Conservation (phyloP, 768 basidiomycete genomes). For the Rossbeevera mucosa region DNA sequence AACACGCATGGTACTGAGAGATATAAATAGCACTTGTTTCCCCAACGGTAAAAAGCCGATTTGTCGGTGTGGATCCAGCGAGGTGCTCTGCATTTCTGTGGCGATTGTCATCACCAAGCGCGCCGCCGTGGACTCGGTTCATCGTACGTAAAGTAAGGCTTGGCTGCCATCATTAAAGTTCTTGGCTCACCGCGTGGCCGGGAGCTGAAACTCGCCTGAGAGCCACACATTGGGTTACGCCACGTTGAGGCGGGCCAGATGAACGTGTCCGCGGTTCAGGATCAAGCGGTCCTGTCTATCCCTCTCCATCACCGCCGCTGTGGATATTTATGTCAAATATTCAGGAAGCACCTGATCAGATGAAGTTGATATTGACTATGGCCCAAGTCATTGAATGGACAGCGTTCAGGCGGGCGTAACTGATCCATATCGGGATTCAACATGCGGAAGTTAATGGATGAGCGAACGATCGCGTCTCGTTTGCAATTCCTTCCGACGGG, state of each 20-base stretch:
- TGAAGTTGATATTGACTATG: not conserved
- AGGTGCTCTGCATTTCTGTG: slow-evolving; percentile 3
- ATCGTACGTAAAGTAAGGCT: slow-evolving; percentile 3
- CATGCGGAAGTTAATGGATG: not conserved
- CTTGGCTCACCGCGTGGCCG: not conserved
- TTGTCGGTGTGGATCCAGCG: slow-evolving; percentile 2
- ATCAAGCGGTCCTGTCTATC: not conserved
- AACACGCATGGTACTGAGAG: not conserved
- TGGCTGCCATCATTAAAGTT: not conserved
- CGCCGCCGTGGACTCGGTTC: not conserved
- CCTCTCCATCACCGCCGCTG: not conserved
- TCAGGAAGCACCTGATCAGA: not conserved
- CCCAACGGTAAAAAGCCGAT: not conserved
- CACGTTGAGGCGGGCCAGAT: not conserved
- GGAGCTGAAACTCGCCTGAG: not conserved
- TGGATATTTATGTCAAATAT: not conserved
- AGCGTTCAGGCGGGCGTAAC: slow-evolving; percentile 5
- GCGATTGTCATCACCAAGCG: not conserved
- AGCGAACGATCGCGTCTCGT: not conserved
- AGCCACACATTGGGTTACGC: not conserved
- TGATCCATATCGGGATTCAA: slow-evolving; percentile 3
- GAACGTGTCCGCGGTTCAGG: not conserved
- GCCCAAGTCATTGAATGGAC: not conserved
- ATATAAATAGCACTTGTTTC: not conserved
- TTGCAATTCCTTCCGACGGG: slow-evolving; percentile 5